Conservation (phyloP, 345 rosid species). For the Hypericum androsaemum region DNA sequence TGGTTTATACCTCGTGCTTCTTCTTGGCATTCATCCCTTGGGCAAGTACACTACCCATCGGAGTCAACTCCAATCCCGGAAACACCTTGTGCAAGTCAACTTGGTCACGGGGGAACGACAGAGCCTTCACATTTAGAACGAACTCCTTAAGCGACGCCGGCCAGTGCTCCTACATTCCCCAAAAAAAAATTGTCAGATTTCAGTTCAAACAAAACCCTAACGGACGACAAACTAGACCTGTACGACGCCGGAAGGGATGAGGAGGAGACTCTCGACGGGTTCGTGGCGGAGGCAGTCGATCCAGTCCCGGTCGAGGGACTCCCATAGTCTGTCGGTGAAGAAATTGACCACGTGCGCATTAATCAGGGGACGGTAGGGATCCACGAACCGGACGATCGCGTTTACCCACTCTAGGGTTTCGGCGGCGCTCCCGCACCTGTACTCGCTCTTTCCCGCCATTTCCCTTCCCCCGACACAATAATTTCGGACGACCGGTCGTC, state of each 20-base stretch:
- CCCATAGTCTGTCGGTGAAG: constrained; percentile 74
- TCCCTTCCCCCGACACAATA: too few relatives aligned
- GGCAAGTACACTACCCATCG: constrained; percentile 55
- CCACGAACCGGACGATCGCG: constrained; percentile 49
- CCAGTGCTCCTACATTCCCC: constrained; percentile 54
- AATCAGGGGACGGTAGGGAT: constrained; percentile 42
- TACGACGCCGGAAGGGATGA: constrained; percentile 57
- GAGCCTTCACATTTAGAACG: constrained; percentile 45
- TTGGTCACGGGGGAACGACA: constrained; percentile 59
- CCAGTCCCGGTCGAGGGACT: constrained; percentile 65
- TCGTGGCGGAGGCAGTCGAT: constrained; percentile 58
- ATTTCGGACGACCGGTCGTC: too few relatives aligned
- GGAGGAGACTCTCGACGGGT: constrained; percentile 48
- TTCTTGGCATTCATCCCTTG: constrained; percentile 94
- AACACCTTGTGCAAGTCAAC: constrained; percentile 41
- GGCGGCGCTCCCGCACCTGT: constrained; percentile 50
- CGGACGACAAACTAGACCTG: constrained; percentile 28
- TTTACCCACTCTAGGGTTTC: constrained; percentile 67
- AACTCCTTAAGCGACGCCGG: constrained; percentile 72
- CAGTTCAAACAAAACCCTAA: neutral
- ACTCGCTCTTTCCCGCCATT: constrained; percentile 15
- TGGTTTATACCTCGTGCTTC: constrained; percentile 59
- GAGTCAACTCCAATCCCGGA: constrained; percentile 32
- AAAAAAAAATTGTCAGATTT: too few relatives aligned
- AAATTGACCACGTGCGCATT: constrained; percentile 78